These are phyloP conservation scores for Erodium chrysanthum DNA, from an alignment of 441 rosid species.

Conservation along the genomic window DNA sequence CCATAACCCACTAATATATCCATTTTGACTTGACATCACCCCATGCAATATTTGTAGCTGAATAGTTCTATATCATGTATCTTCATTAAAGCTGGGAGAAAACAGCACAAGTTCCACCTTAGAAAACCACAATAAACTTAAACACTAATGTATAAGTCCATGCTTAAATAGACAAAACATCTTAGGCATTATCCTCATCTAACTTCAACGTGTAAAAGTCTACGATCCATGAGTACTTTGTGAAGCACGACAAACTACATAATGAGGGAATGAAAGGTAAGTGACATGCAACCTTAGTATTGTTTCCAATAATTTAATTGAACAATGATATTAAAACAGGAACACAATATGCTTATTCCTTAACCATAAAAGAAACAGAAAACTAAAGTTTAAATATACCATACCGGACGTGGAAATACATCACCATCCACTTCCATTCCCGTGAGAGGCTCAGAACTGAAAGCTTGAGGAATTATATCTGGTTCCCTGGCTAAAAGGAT, in stretches of 20 bases:
- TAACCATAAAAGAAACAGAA: not conserved
- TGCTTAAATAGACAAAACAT: not conserved
- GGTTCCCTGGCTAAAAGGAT: slow-evolving; percentile 40
- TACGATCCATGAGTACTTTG: not conserved
- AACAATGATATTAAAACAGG: not conserved
- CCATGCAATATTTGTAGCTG: not conserved
- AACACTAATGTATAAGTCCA: not conserved
- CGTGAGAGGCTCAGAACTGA: slow-evolving; percentile 35
- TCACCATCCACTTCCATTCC: slow-evolving; percentile 64
- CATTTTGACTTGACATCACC: slow-evolving; percentile 1
- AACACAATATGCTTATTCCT: not conserved
- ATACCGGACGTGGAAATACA: slow-evolving; percentile 35
- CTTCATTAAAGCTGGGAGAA: not conserved
- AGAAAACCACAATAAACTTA: not conserved
- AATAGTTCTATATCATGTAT: not conserved
- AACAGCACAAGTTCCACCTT: not conserved
- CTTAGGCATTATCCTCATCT: not conserved
- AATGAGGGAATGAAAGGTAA: not conserved
- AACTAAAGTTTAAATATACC: not conserved
- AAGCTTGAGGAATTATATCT: slow-evolving; percentile 30
- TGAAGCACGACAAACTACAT: not conserved
- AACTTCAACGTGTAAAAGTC: not conserved
- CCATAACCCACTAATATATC: slow-evolving; percentile 1
- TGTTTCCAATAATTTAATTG: not conserved
- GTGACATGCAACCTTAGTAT: not conserved